Base-by-base conservation (phyloP, 1,284 basidiomycete genomes). In the Ganoderma sinense region DNA sequence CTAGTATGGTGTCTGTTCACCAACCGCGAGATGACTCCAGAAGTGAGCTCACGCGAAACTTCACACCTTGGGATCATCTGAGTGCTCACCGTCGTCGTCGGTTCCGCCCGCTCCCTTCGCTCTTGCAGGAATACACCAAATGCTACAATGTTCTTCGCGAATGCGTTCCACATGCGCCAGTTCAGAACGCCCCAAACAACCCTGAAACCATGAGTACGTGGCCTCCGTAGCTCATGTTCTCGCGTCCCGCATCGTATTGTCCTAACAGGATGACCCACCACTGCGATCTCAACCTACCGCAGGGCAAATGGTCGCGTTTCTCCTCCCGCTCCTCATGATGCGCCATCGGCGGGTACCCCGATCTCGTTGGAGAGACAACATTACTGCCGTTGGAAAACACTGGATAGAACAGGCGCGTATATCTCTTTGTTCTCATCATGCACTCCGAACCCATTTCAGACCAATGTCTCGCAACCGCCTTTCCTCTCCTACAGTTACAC, bases 251-350 rank as follows among this genome's bases (percentile, higher is more conserved):
- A 14, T 45, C 58, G 65, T 39, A 51, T 26, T n/a, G n/a, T 36
- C 59, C n/a, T 23, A 33, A 41, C 51, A 61, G 67, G 62, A 48
- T 71, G 66, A 69, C 68, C 41, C 23, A 48, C 60, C 23, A 43
- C 64, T 69, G 20, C 29, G 53, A 64, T 41, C 53, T 14, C 69
- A 45, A 66, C 59, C n/a, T 62, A 51, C 6, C 56, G 16, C 78
- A 94, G 93, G 91, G 36, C 86, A 88, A 75, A 81, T 92, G 70
- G 87, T 94, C 77, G 88, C 88, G 26, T 84, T 90, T 71, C 89
- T 94, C 82, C 82, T 94, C n/a, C 92, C 93, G 0, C 83, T 93
- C 18, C 87, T 94, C 73, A 94, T 94, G 91, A 94, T 94, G 92
- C 84, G 92, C 20, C 93, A 94, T 78, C 84, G 92, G 69, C 88